Percentiles rank a stretch among this genome's conserved stretches.
phyloP scores from a whole-genome alignment of 2,329 filamentous ascomycete species.

The Thyridium curvatum region DNA sequence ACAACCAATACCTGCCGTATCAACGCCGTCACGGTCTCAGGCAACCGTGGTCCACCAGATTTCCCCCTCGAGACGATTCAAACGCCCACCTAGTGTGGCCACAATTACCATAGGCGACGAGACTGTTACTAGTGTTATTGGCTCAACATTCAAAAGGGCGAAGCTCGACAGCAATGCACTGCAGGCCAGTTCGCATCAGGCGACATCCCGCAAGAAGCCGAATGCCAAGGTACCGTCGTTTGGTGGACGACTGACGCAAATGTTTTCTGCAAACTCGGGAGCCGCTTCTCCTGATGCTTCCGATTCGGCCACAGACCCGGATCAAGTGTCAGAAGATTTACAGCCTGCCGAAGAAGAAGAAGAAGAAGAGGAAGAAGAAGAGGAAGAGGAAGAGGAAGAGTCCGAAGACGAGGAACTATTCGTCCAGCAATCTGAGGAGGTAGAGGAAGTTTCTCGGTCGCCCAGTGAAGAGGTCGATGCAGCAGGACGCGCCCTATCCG shows the following conservation, averaged over 20 bases:
- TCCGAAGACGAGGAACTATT: slow-evolving; percentile 1
- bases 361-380: slow-evolving; percentile 1
- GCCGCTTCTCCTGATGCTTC: slow-evolving; percentile 8
- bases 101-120: slow-evolving; percentile 69
- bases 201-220: slow-evolving; percentile 19
- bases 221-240: slow-evolving; percentile 11
- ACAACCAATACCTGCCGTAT: slow-evolving; percentile 24
- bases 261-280: slow-evolving; percentile 13
- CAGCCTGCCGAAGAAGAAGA: slow-evolving; percentile 6
- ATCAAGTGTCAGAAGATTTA: slow-evolving; percentile 4
- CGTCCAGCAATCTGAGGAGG: slow-evolving; percentile 1
- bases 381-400: slow-evolving; percentile 8
- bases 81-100: slow-evolving; percentile 57
- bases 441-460: slow-evolving; percentile 3
- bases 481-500: slow-evolving; percentile 2
- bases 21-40: slow-evolving; percentile 21
- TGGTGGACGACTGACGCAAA: slow-evolving; percentile 12
- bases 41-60: slow-evolving; percentile 10
- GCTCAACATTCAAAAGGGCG: slow-evolving; percentile 44
- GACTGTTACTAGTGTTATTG: slow-evolving; percentile 60
- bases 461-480: slow-evolving; percentile 7
- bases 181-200: slow-evolving; percentile 50
- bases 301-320: background rate
- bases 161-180: slow-evolving; percentile 31
- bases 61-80: slow-evolving; percentile 29